phyloP scores from a whole-genome alignment of 805 yeast genomes.

The Ogataea naganishii region DNA sequence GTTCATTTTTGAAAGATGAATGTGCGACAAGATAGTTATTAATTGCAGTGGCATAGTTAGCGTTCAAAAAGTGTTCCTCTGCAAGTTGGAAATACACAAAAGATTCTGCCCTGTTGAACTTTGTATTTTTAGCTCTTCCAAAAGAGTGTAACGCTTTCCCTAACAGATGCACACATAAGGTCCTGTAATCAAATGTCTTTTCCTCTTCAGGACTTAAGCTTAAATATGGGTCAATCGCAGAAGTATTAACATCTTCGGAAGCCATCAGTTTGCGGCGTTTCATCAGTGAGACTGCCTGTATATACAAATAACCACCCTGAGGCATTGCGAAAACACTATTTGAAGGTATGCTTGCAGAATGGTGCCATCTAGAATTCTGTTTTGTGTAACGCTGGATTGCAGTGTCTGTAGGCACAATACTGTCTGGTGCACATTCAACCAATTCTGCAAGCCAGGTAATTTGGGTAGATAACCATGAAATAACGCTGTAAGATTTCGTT shows the following conservation, averaged over 20 bases:
- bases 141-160: constrained; percentile 29
- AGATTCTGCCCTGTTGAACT: constrained; percentile 29
- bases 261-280: constrained; percentile 17
- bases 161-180: constrained; percentile 19
- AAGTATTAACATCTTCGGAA: not conserved
- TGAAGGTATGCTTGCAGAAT: constrained; percentile 4
- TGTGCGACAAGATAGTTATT: constrained; percentile 31
- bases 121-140: constrained; percentile 23
- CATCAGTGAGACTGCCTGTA: constrained; percentile 28
- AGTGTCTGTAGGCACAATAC: constrained; percentile 28
- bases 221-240: constrained; percentile 17
- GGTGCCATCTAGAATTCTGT: constrained; percentile 18
- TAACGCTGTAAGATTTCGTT: constrained; percentile 19
- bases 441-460: constrained; percentile 58
- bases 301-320: constrained; percentile 32
- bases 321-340: constrained; percentile 24
- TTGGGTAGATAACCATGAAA: constrained; percentile 56
- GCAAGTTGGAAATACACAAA: constrained; percentile 43
- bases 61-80: constrained; percentile 28
- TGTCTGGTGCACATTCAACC: constrained; percentile 36
- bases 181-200: constrained; percentile 10
- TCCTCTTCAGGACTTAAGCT: constrained; percentile 18
- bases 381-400: constrained; percentile 22
- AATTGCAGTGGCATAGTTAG: constrained; percentile 31
- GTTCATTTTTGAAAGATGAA: constrained; percentile 28